Evolutionary conservation across 139 green algal species (phyloP), one percentile per base, ranked within the genome.

Genomic region (Tetraselmis striata): DNA sequence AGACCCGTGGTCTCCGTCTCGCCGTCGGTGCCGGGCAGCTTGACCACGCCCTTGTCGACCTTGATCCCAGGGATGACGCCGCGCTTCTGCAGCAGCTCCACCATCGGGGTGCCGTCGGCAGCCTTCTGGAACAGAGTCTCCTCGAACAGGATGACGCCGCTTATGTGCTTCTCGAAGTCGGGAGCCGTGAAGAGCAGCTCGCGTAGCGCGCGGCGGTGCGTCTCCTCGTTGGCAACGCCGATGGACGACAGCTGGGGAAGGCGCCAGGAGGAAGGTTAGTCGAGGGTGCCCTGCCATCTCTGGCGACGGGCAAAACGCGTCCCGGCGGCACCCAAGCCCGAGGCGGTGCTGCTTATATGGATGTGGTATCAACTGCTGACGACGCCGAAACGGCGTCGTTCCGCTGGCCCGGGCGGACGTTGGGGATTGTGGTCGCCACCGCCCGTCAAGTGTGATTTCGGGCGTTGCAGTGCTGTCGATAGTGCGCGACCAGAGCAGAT

Each of bases 71-170:
- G 75, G 29, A 95, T 74, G 23, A 98, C 87, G n/a, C 91, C 92
- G 30, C 92, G 87, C 23, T 85, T 31, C 22, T 31, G 84, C 28
- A 98, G 87, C 76, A 86, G 90, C 0, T 96, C 83, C 24, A 95
- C 89, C 85, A 98, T 97, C 1, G 87, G 80, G 27, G 83, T 89
- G 30, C 93, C 93, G 32, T 91, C 88, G 2, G 81, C 30, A 5
- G 85, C 84, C 1, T 28, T 77, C 86, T 98, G 94, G 23, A 82
- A 87, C 27, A 99, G 87, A 11, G 96, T 96, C 86, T 99, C 96
- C 85, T 98, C 94, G 90, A 95, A 98, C 83, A 99, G 79, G 84
- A 98, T 98, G 0, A 89, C 93, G 27, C 94, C 94, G 30, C 82
- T 89, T 28, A 95, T 89, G 77, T 92, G 91, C 27, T 92, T 23